A percentile compares a stretch with the other conserved stretches of the same genome.
These are phyloP conservation scores for Stramenopiles sp. DNA, from an alignment of 352 stramenopile genomes.

Conservation along the genomic window DNA sequence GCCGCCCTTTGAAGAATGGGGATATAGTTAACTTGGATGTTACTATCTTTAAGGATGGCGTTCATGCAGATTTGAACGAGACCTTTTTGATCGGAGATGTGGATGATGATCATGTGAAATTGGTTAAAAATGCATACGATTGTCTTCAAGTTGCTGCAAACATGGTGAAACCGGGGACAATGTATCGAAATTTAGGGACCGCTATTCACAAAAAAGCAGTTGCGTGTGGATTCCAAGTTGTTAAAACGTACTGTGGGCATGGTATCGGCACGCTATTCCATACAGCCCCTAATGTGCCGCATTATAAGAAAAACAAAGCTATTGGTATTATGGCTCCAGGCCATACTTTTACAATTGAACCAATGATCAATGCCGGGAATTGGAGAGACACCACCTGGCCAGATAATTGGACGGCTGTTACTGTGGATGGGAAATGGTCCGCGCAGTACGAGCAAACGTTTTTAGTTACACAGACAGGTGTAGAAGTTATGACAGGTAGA, in stretches of 20 bases:
- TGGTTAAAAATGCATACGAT: slow-evolving; percentile 86
- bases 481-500: slow-evolving; percentile 91
- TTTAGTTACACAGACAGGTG: slow-evolving; percentile 90
- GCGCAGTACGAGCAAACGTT: slow-evolving; percentile 94
- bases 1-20: slow-evolving; percentile 68
- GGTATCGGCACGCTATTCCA: slow-evolving; percentile 92
- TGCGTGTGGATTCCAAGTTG: slow-evolving; percentile 65
- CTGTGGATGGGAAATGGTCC: slow-evolving; percentile 73
- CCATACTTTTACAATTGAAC: slow-evolving; percentile 97
- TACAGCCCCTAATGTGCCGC: slow-evolving; percentile 82
- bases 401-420: slow-evolving; percentile 94
- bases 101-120: slow-evolving; percentile 56
- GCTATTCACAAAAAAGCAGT: slow-evolving; percentile 67
- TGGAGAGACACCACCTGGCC: slow-evolving; percentile 64
- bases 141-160: slow-evolving; percentile 56
- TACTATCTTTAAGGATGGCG: slow-evolving; percentile 86
- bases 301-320: slow-evolving; percentile 96
- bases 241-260: slow-evolving; percentile 93
- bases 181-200: slow-evolving; percentile 84
- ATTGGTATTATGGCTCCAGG: slow-evolving; percentile 86
- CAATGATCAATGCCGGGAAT: slow-evolving; percentile 93
- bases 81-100: slow-evolving; percentile 91
- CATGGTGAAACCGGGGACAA: slow-evolving; percentile 75
- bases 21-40: slow-evolving; percentile 98
- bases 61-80: slow-evolving; percentile 92